These are phyloP conservation scores for Marsdenia floribunda DNA, from an alignment of 257 asterid genomes.

Conservation along the genomic window DNA sequence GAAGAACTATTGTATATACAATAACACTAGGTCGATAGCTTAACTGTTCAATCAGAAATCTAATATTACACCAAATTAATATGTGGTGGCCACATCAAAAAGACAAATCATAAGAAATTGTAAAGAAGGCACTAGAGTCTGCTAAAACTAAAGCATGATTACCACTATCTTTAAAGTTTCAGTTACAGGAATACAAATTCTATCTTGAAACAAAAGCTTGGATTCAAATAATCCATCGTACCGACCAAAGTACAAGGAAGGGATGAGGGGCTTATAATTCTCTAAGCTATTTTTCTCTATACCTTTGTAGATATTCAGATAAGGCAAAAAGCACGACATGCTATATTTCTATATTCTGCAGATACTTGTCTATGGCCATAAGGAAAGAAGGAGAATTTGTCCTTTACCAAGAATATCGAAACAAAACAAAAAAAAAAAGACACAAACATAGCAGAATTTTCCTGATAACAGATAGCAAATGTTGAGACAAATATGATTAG, in stretches of 20 bases:
- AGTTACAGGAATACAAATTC: neutral
- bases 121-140: neutral
- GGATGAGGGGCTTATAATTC: neutral
- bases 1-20: slow-evolving; percentile 71
- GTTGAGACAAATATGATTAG: neutral
- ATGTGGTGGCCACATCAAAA: slow-evolving; percentile 21
- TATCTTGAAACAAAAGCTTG: neutral
- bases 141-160: neutral
- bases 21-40: slow-evolving; percentile 90
- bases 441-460: neutral
- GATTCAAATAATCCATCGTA: neutral
- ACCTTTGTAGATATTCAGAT: neutral
- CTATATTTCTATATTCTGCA: neutral
- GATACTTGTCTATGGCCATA: neutral
- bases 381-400: neutral
- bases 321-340: neutral
- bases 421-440: neutral
- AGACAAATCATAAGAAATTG: neutral
- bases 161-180: neutral
- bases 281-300: neutral
- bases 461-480: neutral
- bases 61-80: slow-evolving; percentile 71
- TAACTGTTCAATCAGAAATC: slow-evolving; percentile 76
- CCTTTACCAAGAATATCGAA: neutral
- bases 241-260: neutral